Evolutionary conservation across 2,329 filamentous ascomycete genomes (phyloP).

Genomic region (Talaromyces sp.): DNA sequence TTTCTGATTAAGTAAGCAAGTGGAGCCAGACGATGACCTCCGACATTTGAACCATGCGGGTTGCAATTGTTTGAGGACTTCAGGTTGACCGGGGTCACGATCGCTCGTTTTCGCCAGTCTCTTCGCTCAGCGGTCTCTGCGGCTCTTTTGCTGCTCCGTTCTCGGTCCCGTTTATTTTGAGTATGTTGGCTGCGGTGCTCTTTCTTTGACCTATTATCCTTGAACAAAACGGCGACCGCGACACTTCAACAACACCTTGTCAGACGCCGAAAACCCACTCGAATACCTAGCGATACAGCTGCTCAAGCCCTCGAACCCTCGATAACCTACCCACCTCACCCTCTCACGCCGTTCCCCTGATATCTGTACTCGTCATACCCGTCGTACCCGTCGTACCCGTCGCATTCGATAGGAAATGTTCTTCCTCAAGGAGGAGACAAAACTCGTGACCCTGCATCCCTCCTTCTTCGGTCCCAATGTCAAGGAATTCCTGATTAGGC

Average conservation of each 20-base stretch:
- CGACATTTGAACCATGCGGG: background rate
- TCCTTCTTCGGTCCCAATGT: conserved; percentile 96
- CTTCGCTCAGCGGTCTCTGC: background rate
- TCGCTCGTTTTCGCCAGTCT: background rate
- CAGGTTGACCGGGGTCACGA: background rate
- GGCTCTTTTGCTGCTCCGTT: background rate
- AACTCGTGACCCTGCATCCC: conserved; percentile 89
- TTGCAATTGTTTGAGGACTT: background rate
- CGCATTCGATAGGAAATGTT: conserved; percentile 63
- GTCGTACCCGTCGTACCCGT: background rate
- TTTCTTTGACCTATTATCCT: background rate
- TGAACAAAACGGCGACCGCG: background rate
- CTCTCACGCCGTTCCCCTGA: background rate
- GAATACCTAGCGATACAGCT: background rate
- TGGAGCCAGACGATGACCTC: background rate
- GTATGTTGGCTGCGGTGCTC: background rate
- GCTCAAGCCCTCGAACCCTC: background rate
- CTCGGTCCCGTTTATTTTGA: background rate
- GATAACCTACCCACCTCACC: background rate
- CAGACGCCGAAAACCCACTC: background rate
- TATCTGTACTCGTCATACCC: background rate
- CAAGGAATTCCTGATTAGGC: conserved; percentile 82
- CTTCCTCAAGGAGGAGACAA: conserved; percentile 95
- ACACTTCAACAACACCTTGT: conserved; percentile 15
- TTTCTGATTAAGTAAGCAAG: no score